Conservation (phyloP, 257 asterid species). For the Fraxinus excelsior region DNA sequence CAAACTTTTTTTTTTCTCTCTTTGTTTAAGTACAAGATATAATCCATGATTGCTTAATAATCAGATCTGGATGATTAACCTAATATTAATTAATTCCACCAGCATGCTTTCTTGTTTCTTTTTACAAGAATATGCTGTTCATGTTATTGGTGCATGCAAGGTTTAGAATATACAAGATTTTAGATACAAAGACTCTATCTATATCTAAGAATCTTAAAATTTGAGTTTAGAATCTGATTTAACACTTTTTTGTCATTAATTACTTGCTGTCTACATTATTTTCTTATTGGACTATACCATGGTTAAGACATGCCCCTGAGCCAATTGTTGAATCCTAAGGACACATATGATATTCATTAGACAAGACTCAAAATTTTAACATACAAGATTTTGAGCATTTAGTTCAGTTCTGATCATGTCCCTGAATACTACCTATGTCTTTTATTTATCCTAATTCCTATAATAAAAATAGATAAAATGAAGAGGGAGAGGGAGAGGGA, state of each 20-base stretch:
- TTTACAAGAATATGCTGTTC: constrained; percentile 51
- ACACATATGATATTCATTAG: not conserved
- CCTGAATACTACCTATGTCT: no score
- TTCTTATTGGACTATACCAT: not conserved
- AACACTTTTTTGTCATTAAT: not conserved
- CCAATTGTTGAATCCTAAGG: not conserved
- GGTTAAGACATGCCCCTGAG: not conserved
- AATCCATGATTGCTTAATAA: constrained; percentile 1
- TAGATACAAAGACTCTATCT: no score
- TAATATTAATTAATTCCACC: constrained; percentile 13
- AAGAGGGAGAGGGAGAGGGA: no score
- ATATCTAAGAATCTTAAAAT: not conserved
- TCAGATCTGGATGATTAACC: constrained; percentile 34
- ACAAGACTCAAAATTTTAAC: no score
- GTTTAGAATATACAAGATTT: not conserved
- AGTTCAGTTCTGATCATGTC: no score
- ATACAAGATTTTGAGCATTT: no score
- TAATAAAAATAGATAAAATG: no score
- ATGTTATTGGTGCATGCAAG: constrained; percentile 54
- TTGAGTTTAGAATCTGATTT: no score
- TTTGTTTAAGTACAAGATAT: not conserved
- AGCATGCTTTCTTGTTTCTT: constrained; percentile 23
- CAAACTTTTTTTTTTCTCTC: not conserved
- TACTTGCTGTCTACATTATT: not conserved
- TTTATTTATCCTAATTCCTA: no score